A percentile compares a stretch with the other conserved stretches of the same genome.
These are phyloP conservation scores for Umbelopsis ramanniana DNA, from an alignment of 192 early-diverging fungal species.

Conservation along the genomic window DNA sequence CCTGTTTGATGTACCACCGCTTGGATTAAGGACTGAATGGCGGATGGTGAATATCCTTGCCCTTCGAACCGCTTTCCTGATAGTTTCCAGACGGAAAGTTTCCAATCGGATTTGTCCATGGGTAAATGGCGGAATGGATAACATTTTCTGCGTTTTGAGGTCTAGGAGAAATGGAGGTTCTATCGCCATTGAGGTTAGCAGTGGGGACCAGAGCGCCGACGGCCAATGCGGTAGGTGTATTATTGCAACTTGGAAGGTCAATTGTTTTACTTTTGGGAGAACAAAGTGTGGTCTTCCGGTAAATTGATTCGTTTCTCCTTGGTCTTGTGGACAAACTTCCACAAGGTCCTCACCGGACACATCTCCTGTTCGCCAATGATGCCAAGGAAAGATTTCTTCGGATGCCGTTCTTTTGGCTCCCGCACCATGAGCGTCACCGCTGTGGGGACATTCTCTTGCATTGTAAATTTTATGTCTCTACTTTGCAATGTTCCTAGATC, in stretches of 20 bases:
- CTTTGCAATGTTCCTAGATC: too few relatives aligned
- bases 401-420: background rate
- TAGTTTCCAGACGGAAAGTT: background rate
- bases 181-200: conserved; percentile 15
- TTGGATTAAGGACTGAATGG: background rate
- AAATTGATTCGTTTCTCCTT: too few relatives aligned
- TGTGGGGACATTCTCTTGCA: background rate
- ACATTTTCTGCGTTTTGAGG: background rate
- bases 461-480: background rate
- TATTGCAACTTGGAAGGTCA: too few relatives aligned
- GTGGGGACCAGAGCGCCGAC: conserved; percentile 33
- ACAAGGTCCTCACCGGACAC: too few relatives aligned
- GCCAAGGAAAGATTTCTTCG: too few relatives aligned
- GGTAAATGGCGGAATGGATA: background rate
- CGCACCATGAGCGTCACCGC: background rate
- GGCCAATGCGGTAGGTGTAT: too few relatives aligned
- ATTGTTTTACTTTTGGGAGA: too few relatives aligned
- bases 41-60: background rate
- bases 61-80: background rate
- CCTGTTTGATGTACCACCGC: background rate
- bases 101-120: background rate
- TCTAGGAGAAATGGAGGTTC: background rate
- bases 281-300: too few relatives aligned
- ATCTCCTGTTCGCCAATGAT: too few relatives aligned
- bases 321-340: too few relatives aligned